Evolutionary conservation across 371 early-diverging fungal species (phyloP), one percentile per base, ranked within the genome.

Genomic region (Conidiobolus incongruus): DNA sequence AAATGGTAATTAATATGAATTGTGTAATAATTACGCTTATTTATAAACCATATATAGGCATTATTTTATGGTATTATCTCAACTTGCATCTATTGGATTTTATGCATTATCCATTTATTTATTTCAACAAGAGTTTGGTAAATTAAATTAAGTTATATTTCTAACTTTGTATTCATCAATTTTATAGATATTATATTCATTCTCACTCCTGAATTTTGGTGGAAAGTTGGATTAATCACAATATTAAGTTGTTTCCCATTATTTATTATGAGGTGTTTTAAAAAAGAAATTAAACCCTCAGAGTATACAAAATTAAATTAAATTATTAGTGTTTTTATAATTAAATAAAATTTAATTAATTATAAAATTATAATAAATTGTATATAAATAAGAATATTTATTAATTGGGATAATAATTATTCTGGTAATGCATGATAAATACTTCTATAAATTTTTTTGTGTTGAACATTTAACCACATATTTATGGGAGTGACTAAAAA

Each of bases 211-310:
- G 59, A 72, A 7, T 94, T 90, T 60, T 63, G 77, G 13, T 86
- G 90, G 89, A 93, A 93, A 51, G 77, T 81, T 2, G 68, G 73
- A 0, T 75, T 87, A 15, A 91, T 94, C 28, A 89, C 91, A 10
- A 76, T 77, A 7, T 75, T 89, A 23, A 80, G 81, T 50, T 75
- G 80, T 35, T 60, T 87, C 23, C 94, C 95, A 13, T 55, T 85
- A 19, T 82, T 78, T 46, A 61, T 79, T 49, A 68, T 78, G 54
- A 81, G 81, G 53, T 52, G 66, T 32, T 54, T 81, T 28, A 60
- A 65, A 40, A 65, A 77, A 46, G 66, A 65, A 24, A 78, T 68
- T 45, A 77, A 81, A 2, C 86, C 86, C 12, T 81, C 83, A 21
- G 70, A 68, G 46, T 75, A 77, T 48, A 66, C 74, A 17, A 80